A percentile compares a stretch with the other conserved stretches of the same genome.
phyloP scores from a whole-genome alignment of 495 filamentous ascomycete species.

The Aspergillus asperescens region DNA sequence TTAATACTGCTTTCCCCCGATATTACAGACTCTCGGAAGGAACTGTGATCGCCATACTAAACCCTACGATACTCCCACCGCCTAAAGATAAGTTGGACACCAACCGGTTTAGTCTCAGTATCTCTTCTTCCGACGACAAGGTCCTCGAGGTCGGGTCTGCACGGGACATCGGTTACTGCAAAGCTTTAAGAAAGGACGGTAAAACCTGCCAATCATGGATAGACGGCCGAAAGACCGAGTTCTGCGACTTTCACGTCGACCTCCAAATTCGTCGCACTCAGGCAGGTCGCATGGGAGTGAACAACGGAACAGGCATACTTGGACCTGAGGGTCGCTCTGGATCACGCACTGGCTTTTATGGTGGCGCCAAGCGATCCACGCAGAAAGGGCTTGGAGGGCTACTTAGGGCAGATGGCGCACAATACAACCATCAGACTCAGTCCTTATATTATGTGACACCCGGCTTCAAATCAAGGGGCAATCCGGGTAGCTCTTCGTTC shows the following conservation, averaged over 20 bases:
- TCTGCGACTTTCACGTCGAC: constrained; percentile 91
- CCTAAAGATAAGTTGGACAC: constrained; percentile 64
- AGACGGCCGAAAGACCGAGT: constrained; percentile 78
- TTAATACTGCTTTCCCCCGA: constrained; percentile 80
- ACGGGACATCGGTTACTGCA: constrained; percentile 86
- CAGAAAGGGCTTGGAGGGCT: constrained; percentile 22
- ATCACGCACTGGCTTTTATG: constrained; percentile 44
- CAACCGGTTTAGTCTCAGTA: constrained; percentile 73
- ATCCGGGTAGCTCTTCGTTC: constrained; percentile 19
- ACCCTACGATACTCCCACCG: constrained; percentile 86
- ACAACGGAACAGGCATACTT: constrained; percentile 48
- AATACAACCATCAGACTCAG: constrained; percentile 56
- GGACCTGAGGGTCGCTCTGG: constrained; percentile 44
- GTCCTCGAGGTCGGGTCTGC: constrained; percentile 84
- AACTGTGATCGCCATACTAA: constrained; percentile 87
- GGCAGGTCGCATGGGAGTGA: constrained; percentile 72
- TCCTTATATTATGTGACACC: constrained; percentile 56
- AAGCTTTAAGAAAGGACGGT: constrained; percentile 76
- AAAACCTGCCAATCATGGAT: constrained; percentile 78
- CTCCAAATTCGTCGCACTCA: constrained; percentile 66
- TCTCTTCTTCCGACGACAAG: constrained; percentile 79
- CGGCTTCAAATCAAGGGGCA: constrained; percentile 27
- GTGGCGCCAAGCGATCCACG: constrained; percentile 33
- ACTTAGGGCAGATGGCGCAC: constrained; percentile 40
- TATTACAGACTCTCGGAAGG: constrained; percentile 88